A percentile compares a stretch with the other conserved stretches of the same genome.
These are phyloP conservation scores for Trichoderma pleuroti DNA, from an alignment of 2,329 filamentous ascomycete genomes.

Conservation along the genomic window DNA sequence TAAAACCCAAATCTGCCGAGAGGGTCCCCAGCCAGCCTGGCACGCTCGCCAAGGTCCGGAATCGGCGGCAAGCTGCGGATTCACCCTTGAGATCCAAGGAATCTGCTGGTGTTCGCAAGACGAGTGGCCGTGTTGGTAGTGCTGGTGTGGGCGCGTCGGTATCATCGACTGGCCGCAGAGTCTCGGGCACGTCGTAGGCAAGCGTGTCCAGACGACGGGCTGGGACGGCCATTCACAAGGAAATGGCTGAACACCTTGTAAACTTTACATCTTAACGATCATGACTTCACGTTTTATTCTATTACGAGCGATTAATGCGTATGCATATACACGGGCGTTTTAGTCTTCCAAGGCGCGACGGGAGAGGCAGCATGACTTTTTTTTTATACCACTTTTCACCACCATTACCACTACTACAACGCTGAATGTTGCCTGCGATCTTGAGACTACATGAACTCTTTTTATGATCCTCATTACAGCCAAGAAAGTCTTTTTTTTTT, in stretches of 20 bases:
- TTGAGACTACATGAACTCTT: not conserved
- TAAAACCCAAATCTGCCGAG: conserved; percentile 58
- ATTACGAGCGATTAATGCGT: conserved; percentile 41
- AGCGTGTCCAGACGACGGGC: conserved; percentile 16
- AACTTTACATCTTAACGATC: conserved; percentile 37
- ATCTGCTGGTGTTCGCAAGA: conserved; percentile 58
- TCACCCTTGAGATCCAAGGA: conserved; percentile 51
- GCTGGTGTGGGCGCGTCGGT: conserved; percentile 44
- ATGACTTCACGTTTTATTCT: conserved; percentile 35
- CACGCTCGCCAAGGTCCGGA: conserved; percentile 63
- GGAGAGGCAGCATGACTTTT: conserved; percentile 14
- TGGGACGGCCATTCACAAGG: not conserved
- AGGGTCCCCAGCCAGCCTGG: conserved; percentile 52
- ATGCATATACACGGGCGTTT: conserved; percentile 47
- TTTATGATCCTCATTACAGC: not conserved
- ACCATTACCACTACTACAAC: not conserved
- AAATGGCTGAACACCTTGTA: conserved; percentile 16
- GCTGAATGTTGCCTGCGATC: conserved; percentile 14
- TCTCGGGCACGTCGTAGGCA: conserved; percentile 42
- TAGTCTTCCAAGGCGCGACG: conserved; percentile 18
- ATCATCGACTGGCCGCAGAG: conserved; percentile 50
- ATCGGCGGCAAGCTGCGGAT: conserved; percentile 49
- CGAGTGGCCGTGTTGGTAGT: conserved; percentile 62
- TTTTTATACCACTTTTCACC: conserved; percentile 7
- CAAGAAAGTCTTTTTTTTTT: not conserved